phyloP scores from a whole-genome alignment of 2,329 filamentous ascomycete species.

The Penicillium nordicum region DNA sequence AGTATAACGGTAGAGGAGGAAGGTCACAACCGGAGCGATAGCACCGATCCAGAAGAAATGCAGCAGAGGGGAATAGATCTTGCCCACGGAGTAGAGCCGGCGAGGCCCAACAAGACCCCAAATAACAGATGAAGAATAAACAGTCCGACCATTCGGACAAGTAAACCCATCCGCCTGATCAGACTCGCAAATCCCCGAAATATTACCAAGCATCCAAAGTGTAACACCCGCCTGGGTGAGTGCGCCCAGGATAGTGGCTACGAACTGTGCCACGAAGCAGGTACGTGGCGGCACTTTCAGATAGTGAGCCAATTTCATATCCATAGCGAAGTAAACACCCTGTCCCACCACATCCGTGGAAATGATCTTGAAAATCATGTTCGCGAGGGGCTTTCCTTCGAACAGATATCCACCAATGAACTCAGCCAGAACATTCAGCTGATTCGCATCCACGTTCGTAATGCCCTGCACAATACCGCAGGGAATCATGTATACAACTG shows the following conservation, averaged over 20 bases:
- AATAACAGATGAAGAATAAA: slow-evolving; percentile 49
- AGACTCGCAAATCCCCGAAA: slow-evolving; percentile 42
- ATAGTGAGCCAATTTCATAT: slow-evolving; percentile 53
- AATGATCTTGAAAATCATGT: slow-evolving; percentile 47
- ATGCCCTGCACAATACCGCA: slow-evolving; percentile 46
- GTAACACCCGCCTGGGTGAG: slow-evolving; percentile 43
- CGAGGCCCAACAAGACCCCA: slow-evolving; percentile 54
- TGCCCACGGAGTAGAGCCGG: slow-evolving; percentile 47
- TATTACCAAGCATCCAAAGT: slow-evolving; percentile 40
- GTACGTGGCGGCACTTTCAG: slow-evolving; percentile 50
- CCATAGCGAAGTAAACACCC: slow-evolving; percentile 47
- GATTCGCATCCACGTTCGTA: slow-evolving; percentile 46
- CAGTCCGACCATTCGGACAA: slow-evolving; percentile 50
- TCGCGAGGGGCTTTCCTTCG: slow-evolving; percentile 44
- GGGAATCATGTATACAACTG: slow-evolving; percentile 44
- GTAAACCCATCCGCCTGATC: slow-evolving; percentile 47
- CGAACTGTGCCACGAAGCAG: slow-evolving; percentile 48
- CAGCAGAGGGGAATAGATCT: slow-evolving; percentile 48
- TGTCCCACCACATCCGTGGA: slow-evolving; percentile 45
- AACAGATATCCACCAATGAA: slow-evolving; percentile 48
- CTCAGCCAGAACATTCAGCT: slow-evolving; percentile 44
- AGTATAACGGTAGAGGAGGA: slow-evolving; percentile 26
- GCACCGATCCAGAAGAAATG: slow-evolving; percentile 54
- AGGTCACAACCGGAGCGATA: slow-evolving; percentile 21
- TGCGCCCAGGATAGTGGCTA: slow-evolving; percentile 48